phyloP scores from a whole-genome alignment of 495 filamentous ascomycete genomes.

The Acidomyces sp. region DNA sequence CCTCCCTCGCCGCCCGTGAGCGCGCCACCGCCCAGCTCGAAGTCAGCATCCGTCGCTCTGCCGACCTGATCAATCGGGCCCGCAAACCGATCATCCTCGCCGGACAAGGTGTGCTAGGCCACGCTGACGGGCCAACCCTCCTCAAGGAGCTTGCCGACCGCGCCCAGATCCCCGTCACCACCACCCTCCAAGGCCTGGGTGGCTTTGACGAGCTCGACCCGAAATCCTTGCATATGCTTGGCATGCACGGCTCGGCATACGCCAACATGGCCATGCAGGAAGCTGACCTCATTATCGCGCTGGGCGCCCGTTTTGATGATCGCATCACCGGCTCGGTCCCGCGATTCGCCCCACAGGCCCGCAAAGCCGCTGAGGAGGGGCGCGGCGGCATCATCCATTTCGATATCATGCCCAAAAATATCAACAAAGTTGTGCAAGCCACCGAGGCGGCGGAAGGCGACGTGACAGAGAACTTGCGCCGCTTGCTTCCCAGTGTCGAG shows the following conservation, averaged over 20 bases:
- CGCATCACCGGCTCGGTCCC: constrained; percentile 53
- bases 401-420: constrained; percentile 75
- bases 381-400: constrained; percentile 72
- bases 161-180: constrained; percentile 63
- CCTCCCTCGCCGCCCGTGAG: constrained; percentile 50
- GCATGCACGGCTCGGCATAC: constrained; percentile 70
- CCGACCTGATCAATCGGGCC: constrained; percentile 53
- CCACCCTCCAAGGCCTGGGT: constrained; percentile 64
- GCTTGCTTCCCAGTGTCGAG: constrained; percentile 58
- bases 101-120: constrained; percentile 54
- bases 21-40: constrained; percentile 45
- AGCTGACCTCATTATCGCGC: constrained; percentile 63
- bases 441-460: constrained; percentile 71
- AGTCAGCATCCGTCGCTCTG: constrained; percentile 48
- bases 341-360: constrained; percentile 58
- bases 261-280: constrained; percentile 72
- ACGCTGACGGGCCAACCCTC: constrained; percentile 50
- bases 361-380: constrained; percentile 51
- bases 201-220: constrained; percentile 65
- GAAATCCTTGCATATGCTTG: constrained; percentile 69
- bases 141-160: constrained; percentile 59
- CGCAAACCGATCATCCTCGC: constrained; percentile 70
- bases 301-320: constrained; percentile 66
- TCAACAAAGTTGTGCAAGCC: constrained; percentile 75
- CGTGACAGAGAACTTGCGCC: constrained; percentile 52